These are phyloP conservation scores for Durotheca rogersii DNA, from an alignment of 495 filamentous ascomycete genomes.

Conservation along the genomic window DNA sequence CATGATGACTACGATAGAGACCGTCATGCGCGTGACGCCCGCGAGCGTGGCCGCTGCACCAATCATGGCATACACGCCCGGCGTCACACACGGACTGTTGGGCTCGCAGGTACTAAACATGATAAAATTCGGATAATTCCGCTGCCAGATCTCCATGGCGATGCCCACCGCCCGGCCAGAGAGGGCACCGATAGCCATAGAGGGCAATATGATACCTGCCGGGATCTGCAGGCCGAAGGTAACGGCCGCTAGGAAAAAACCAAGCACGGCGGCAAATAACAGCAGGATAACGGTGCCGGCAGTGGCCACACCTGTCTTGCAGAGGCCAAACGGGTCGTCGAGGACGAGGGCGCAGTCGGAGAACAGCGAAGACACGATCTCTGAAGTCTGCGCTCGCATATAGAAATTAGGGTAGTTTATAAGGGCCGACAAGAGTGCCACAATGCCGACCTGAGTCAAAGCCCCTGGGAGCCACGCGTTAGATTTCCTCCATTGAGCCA, in stretches of 20 bases:
- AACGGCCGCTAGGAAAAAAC: constrained; percentile 80
- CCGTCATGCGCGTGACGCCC: constrained; percentile 97
- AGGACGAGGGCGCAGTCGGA: constrained; percentile 77
- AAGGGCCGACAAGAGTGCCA: constrained; percentile 77
- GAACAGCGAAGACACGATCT: constrained; percentile 90
- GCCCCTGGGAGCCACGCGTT: constrained; percentile 62
- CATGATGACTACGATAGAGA: constrained; percentile 98
- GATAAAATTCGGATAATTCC: constrained; percentile 70
- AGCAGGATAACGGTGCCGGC: constrained; percentile 76
- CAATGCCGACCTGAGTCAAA: constrained; percentile 69
- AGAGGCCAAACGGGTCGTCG: constrained; percentile 86
- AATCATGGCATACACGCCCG: constrained; percentile 94
- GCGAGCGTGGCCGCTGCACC: constrained; percentile 93
- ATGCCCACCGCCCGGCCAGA: constrained; percentile 91
- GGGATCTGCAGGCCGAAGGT: constrained; percentile 98
- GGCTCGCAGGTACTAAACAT: constrained; percentile 80
- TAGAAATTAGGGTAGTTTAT: constrained; percentile 95
- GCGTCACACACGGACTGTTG: constrained; percentile 87
- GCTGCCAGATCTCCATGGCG: constrained; percentile 85
- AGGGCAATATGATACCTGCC: constrained; percentile 93
- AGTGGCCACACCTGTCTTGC: constrained; percentile 69
- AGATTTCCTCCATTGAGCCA: constrained; percentile 78
- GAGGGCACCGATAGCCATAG: constrained; percentile 94
- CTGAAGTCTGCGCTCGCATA: constrained; percentile 87
- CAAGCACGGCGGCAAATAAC: constrained; percentile 74